Evolutionary conservation across 164 flowering plant species (phyloP), one percentile per base, ranked within the genome.

Genomic region (Pachysandra terminalis): DNA sequence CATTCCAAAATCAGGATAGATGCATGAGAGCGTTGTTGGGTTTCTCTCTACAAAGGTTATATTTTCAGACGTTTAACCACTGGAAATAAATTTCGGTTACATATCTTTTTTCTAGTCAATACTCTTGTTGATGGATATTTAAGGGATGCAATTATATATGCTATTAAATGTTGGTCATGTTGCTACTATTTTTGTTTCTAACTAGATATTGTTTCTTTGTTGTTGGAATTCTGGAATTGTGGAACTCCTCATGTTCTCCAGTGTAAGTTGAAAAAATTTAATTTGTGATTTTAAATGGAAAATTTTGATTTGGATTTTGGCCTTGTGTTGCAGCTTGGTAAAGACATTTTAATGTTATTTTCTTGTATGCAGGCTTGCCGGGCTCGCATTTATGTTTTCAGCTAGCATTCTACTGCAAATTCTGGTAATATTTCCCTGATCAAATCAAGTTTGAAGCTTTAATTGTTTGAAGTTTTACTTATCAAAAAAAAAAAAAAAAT

Each of bases 371-470:
- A 94, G 98, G 67, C 91, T 91, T 66, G 97, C 90, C 69, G 97
- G 98, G 66, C 97, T 94, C 72, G 98, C 97, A 16, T 94, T 91
- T 75, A 91, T 94, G 98, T 94, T 91, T 77, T 94, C 98, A 22
- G 67, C 98, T 35, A 94, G 97, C 81, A 84, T 94, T 59, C 75
- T 94, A 68, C 81, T 94, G 56, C 98, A 94, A 78, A 89, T 94
- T 59, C 75, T 94, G 97, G 98, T 94, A 85, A n/a, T 67, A 75
- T 61, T 73, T 67, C 61, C 23, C 2, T 56, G n/a, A 17, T 28
- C 35, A 54, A 15, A 19, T 23, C 55, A 15, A 58, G 52, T 52
- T 16, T 60, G 1, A 23, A 19, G 15, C n/a, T 25, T 35, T 54
- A 16, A 35, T 57, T 56, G 28, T 48, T 56, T n/a, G n/a, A n/a